Evolutionary conservation across 2,329 filamentous ascomycete species (phyloP), one percentile per base, ranked within the genome.

Genomic region (Cercospora janseana): DNA sequence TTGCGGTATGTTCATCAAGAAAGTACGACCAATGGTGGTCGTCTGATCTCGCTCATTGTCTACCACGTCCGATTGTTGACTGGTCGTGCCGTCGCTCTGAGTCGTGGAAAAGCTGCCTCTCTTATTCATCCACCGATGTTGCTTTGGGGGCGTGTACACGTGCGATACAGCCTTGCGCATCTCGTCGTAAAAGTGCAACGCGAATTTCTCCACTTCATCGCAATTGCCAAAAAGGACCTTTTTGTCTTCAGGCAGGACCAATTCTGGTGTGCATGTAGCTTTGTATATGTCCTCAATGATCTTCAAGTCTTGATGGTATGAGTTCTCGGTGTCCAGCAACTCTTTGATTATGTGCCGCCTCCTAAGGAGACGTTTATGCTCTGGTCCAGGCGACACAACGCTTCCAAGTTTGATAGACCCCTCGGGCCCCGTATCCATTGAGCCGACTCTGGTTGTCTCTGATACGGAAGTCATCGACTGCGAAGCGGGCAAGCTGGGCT

Each of bases 251-350:
- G 81, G 75, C 34, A 87, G 88, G 21, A 96, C 79, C 56, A 89
- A 82, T 6, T 88, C 82, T 49, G 87, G 90, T 6, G 62, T 66
- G 40, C 58, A 62, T 0, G 93, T 97, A 34, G 88, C 90, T 70
- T 94, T 95, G 76, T 97, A 98, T 47, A 98, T 97, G 65, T 97
- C 91, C 64, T 95, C 89, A 2, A 95, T 86, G 46, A 98, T 92
- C 67, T 91, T 95, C 88, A 98, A 92, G 67, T 98, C 93, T 57
- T 89, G 83, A 49, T 94, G 84, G 69, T 95, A 97, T 4, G 86
- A 84, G 40, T 89, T 84, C 67, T 98, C 93, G 0, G 93, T 98
- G 63, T 96, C 90, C 37, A 96, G 80, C 28, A 98, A 75, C 69
- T 98, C 93, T 65, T 92, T 91, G 62, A 97, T 86, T 40, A 94